Conservation (phyloP, 164 flowering plant genomes). For the Echeveria elegans region DNA sequence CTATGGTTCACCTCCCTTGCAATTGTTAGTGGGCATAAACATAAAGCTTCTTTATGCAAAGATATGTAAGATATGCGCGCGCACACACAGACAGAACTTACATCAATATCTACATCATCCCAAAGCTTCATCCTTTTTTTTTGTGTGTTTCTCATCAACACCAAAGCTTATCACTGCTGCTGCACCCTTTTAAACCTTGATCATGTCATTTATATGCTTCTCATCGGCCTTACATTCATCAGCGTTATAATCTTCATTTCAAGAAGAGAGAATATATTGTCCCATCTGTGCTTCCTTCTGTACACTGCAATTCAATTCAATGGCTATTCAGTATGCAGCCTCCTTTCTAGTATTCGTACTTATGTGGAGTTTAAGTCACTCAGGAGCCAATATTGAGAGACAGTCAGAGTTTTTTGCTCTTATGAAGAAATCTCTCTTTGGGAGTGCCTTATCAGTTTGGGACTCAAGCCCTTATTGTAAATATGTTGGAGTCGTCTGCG, state of each 20-base stretch:
- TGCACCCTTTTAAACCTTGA: neutral
- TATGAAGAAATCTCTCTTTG: slow-evolving; percentile 19
- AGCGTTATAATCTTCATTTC: neutral
- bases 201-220: slow-evolving; percentile 2
- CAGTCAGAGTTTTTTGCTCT: slow-evolving; percentile 20
- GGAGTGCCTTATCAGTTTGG: slow-evolving; percentile 44
- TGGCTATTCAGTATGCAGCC: neutral
- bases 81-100: neutral
- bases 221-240: neutral
- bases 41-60: neutral
- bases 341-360: slow-evolving; percentile 1
- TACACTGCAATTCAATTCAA: neutral
- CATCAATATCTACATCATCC: neutral
- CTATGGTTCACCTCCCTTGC: slow-evolving; percentile 1
- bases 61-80: neutral
- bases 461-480: slow-evolving; percentile 34
- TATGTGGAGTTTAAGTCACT: slow-evolving; percentile 17
- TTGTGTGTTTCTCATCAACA: slow-evolving; percentile 3
- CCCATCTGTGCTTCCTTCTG: neutral
- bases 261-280: neutral
- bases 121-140: neutral
- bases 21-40: slow-evolving; percentile 4
- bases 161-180: neutral
- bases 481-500: slow-evolving; percentile 56
- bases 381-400: slow-evolving; percentile 14